Percentiles rank a stretch among this genome's conserved stretches.
Evolutionary conservation across 257 asterid genomes (phyloP).

Genomic region (Penstemon eatonii): DNA sequence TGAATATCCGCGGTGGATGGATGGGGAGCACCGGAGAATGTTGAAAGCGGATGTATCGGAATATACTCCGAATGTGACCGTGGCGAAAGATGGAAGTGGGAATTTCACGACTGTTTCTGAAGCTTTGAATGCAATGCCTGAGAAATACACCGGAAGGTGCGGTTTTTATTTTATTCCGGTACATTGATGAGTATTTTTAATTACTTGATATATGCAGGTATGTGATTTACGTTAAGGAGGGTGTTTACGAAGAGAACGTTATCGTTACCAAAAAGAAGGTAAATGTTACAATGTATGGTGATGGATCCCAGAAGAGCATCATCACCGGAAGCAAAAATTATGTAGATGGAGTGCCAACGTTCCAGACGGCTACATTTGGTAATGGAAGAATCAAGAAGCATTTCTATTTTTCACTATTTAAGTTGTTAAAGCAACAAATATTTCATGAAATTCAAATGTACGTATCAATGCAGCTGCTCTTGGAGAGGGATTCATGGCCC

Average conservation of each 20-base stretch:
- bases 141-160: slow-evolving; percentile 60
- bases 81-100: slow-evolving; percentile 79
- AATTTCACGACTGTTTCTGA: slow-evolving; percentile 53
- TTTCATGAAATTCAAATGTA: too few species aligned
- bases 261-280: slow-evolving; percentile 60
- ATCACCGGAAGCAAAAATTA: slow-evolving; percentile 69
- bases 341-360: slow-evolving; percentile 76
- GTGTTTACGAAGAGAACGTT: slow-evolving; percentile 72
- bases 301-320: slow-evolving; percentile 85
- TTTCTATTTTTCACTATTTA: background rate
- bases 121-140: slow-evolving; percentile 71
- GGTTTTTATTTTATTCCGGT: background rate
- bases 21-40: slow-evolving; percentile 44
- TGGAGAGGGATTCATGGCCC: slow-evolving; percentile 78
- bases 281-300: slow-evolving; percentile 78
- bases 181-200: background rate
- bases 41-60: slow-evolving; percentile 42
- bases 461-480: slow-evolving; percentile 46
- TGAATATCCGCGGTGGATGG: slow-evolving; percentile 56
- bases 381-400: background rate
- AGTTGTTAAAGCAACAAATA: too few species aligned
- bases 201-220: slow-evolving; percentile 43
- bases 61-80: slow-evolving; percentile 54
- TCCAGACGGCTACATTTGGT: slow-evolving; percentile 86
- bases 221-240: slow-evolving; percentile 69